Conservation (phyloP, 2,329 filamentous ascomycete species). For the Pseudopithomyces chartarum region DNA sequence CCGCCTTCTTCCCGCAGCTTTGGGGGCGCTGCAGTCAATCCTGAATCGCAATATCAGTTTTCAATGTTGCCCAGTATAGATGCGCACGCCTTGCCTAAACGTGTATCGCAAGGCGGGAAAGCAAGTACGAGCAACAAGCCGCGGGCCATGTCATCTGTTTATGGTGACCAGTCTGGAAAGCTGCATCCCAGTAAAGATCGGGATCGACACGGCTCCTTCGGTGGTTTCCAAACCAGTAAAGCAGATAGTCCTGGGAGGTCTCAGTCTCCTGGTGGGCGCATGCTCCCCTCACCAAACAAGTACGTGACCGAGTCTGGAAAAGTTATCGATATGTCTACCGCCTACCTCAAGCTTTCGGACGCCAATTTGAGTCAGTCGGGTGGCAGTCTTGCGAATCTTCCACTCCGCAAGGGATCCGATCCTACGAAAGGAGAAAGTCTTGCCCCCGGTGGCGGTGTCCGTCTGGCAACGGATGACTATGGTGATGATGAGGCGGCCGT, state of each 20-base stretch:
- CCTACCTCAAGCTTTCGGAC: constrained; percentile 74
- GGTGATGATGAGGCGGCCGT: constrained; percentile 65
- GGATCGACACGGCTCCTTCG: constrained; percentile 47
- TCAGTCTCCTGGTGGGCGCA: constrained; percentile 45
- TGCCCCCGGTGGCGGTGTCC: constrained; percentile 56
- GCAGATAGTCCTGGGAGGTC: constrained; percentile 48
- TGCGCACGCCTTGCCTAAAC: constrained; percentile 47
- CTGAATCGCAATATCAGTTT: constrained; percentile 51
- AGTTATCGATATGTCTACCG: constrained; percentile 69
- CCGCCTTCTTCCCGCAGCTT: constrained; percentile 24
- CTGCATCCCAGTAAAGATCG: constrained; percentile 24
- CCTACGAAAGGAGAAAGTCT: constrained; percentile 46
- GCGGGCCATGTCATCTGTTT: constrained; percentile 54
- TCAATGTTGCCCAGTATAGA: constrained; percentile 53
- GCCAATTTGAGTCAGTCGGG: constrained; percentile 68
- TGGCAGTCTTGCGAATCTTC: constrained; percentile 66
- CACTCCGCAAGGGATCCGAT: constrained; percentile 58
- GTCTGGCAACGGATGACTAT: constrained; percentile 64
- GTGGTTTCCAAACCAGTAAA: constrained; percentile 45
- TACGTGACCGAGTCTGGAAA: constrained; percentile 65
- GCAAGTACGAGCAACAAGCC: constrained; percentile 45
- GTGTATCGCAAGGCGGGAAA: constrained; percentile 50
- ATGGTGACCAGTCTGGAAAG: constrained; percentile 33
- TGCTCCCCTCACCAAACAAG: constrained; percentile 47
- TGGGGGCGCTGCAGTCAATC: constrained; percentile 34